Percentiles rank a stretch among this genome's conserved stretches.
Evolutionary conservation across 768 basidiomycete genomes (phyloP).

Genomic region (Inosperma sp.): DNA sequence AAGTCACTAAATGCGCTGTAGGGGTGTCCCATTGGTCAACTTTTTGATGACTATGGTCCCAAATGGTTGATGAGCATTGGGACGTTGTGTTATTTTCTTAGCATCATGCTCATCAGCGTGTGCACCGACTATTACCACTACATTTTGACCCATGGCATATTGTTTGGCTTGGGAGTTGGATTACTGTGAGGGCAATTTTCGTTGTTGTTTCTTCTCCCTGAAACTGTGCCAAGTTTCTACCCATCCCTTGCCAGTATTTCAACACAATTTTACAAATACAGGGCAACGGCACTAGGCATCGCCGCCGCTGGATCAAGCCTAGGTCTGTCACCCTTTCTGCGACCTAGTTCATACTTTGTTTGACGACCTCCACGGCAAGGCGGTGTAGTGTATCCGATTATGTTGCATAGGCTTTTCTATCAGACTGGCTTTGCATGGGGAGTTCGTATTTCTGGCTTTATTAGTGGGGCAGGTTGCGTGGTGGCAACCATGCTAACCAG

Average conservation of each 20-base stretch:
- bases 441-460: slow-evolving; percentile 52
- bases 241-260: slow-evolving; percentile 63
- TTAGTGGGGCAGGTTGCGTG: slow-evolving; percentile 45
- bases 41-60: slow-evolving; percentile 61
- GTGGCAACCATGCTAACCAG: slow-evolving; percentile 44
- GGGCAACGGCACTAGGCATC: slow-evolving; percentile 69
- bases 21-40: slow-evolving; percentile 58
- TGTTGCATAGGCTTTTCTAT: slow-evolving; percentile 54
- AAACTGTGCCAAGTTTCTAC: slow-evolving; percentile 49
- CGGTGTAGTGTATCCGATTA: slow-evolving; percentile 64
- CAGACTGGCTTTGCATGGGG: slow-evolving; percentile 59
- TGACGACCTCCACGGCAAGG: slow-evolving; percentile 39
- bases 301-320: slow-evolving; percentile 65
- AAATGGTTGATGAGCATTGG: slow-evolving; percentile 49
- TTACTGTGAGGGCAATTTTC: slow-evolving; percentile 46
- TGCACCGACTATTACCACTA: slow-evolving; percentile 56
- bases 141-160: slow-evolving; percentile 55
- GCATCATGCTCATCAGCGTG: slow-evolving; percentile 59
- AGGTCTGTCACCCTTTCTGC: slow-evolving; percentile 34
- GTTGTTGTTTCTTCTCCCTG: slow-evolving; percentile 4
- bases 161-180: slow-evolving; percentile 64
- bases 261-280: slow-evolving; percentile 58
- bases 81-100: slow-evolving; percentile 42
- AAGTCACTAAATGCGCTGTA: slow-evolving; percentile 21
- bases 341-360: not conserved